Conservation (phyloP, 257 asterid genomes). For the Phtheirospermum japonicum region DNA sequence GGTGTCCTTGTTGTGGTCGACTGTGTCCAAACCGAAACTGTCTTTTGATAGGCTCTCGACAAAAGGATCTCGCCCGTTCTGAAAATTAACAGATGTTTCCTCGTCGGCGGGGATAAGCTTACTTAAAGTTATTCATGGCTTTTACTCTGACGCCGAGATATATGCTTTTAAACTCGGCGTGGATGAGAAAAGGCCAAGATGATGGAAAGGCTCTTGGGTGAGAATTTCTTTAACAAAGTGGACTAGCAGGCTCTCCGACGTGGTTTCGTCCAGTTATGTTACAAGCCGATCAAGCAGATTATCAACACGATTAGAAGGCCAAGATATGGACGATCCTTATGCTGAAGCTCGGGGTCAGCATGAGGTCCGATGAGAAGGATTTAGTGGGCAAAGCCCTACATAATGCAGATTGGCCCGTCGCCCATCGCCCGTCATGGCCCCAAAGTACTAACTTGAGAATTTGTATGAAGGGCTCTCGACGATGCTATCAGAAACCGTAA, state of each 20-base stretch:
- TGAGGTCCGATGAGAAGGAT: not conserved
- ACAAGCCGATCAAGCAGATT: too few relatives aligned
- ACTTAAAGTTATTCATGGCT: not conserved
- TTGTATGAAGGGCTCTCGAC: not conserved
- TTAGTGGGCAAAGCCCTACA: not conserved
- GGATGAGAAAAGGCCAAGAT: too few relatives aligned
- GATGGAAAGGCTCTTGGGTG: constrained; percentile 7
- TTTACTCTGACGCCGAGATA: not conserved
- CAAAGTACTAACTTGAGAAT: not conserved
- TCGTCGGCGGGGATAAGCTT: not conserved
- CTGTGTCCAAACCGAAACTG: not conserved
- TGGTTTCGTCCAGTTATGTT: not conserved
- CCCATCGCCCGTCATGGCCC: not conserved
- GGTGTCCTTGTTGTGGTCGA: constrained; percentile 2
- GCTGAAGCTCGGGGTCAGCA: not conserved
- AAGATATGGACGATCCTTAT: not conserved
- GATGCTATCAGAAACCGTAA: not conserved
- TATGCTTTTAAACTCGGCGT: not conserved
- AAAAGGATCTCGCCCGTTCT: not conserved
- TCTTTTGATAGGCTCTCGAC: not conserved
- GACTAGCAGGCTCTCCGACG: not conserved
- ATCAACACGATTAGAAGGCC: not conserved
- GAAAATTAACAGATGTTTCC: constrained; percentile 1
- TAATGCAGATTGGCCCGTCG: not conserved
- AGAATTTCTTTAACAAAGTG: not conserved